Evolutionary conservation across 2,329 filamentous ascomycete species (phyloP).

Genomic region (Lasiodiplodia citricola): DNA sequence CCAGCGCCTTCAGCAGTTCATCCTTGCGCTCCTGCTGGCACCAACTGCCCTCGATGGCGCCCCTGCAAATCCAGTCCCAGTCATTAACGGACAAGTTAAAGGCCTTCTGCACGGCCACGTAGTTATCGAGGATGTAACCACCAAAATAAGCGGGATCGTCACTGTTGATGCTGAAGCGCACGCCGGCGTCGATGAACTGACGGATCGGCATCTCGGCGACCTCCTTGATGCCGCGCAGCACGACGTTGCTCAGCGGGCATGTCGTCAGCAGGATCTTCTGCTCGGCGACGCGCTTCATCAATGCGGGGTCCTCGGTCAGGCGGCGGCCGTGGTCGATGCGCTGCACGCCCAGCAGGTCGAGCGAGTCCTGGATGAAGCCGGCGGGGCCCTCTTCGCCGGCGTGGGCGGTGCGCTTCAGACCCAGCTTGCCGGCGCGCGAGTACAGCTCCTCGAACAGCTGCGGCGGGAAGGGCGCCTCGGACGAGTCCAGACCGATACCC

Average conservation of each 20-base stretch:
- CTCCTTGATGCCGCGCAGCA: slow-evolving; percentile 60
- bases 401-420: slow-evolving; percentile 71
- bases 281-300: slow-evolving; percentile 64
- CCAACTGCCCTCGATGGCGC: slow-evolving; percentile 72
- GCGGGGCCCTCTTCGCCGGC: slow-evolving; percentile 77
- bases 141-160: slow-evolving; percentile 80
- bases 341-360: slow-evolving; percentile 65
- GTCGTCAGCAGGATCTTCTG: slow-evolving; percentile 69
- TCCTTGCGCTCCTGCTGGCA: slow-evolving; percentile 67
- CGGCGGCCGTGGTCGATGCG: slow-evolving; percentile 79
- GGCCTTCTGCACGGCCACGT: slow-evolving; percentile 74
- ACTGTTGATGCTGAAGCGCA: slow-evolving; percentile 74
- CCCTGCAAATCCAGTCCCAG: slow-evolving; percentile 68
- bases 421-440: slow-evolving; percentile 53
- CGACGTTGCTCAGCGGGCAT: slow-evolving; percentile 76
- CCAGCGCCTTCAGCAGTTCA: slow-evolving; percentile 52
- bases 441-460: slow-evolving; percentile 68
- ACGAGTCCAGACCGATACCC: slow-evolving; percentile 73
- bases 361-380: slow-evolving; percentile 67
- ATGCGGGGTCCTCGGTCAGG: slow-evolving; percentile 62
- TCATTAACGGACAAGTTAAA: slow-evolving; percentile 68
- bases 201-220: slow-evolving; percentile 66
- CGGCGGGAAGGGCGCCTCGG: slow-evolving; percentile 52
- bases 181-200: slow-evolving; percentile 65
- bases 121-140: slow-evolving; percentile 76